These are phyloP conservation scores for Hypericum perforatum DNA, from an alignment of 345 rosid species.

Conservation along the genomic window DNA sequence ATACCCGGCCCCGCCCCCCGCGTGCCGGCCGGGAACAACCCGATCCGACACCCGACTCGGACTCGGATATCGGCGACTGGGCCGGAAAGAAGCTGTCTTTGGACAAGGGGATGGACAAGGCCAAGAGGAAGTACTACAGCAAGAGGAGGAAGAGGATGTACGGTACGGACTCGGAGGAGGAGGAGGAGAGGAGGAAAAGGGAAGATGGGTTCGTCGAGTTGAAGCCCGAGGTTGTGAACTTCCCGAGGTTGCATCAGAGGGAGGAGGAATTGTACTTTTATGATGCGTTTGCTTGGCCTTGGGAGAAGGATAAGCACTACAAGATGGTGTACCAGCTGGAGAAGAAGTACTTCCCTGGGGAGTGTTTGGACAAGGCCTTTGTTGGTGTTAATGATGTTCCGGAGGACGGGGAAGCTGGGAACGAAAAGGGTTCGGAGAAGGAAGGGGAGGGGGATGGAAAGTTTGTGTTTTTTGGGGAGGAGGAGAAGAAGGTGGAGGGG, in stretches of 20 bases:
- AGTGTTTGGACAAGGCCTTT: constrained; percentile 82
- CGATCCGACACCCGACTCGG: constrained; percentile 28
- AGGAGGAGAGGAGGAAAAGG: constrained; percentile 18
- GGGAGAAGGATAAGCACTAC: constrained; percentile 96
- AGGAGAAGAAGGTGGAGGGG: constrained; percentile 42
- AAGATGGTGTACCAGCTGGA: constrained; percentile 94
- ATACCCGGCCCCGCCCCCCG: constrained; percentile 31
- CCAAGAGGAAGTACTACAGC: constrained; percentile 76
- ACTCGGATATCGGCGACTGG: constrained; percentile 63
- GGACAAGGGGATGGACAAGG: constrained; percentile 54
- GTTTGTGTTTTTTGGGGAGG: constrained; percentile 14
- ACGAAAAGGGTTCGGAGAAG: constrained; percentile 18
- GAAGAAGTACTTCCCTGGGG: constrained; percentile 91
- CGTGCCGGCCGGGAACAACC: constrained; percentile 25
- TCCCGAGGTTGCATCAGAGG: constrained; percentile 69
- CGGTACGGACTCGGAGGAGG: constrained; percentile 91
- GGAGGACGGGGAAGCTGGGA: constrained; percentile 23
- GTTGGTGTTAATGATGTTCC: constrained; percentile 45
- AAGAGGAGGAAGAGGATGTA: constrained; percentile 78
- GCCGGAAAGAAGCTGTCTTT: constrained; percentile 56
- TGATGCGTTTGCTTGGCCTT: constrained; percentile 78
- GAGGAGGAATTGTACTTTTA: constrained; percentile 84
- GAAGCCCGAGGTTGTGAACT: constrained; percentile 76
- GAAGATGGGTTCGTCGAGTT: constrained; percentile 74
- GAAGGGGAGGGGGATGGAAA: constrained; percentile 12